phyloP scores from a whole-genome alignment of 306 rosid genomes.

The Prunus campanulata region DNA sequence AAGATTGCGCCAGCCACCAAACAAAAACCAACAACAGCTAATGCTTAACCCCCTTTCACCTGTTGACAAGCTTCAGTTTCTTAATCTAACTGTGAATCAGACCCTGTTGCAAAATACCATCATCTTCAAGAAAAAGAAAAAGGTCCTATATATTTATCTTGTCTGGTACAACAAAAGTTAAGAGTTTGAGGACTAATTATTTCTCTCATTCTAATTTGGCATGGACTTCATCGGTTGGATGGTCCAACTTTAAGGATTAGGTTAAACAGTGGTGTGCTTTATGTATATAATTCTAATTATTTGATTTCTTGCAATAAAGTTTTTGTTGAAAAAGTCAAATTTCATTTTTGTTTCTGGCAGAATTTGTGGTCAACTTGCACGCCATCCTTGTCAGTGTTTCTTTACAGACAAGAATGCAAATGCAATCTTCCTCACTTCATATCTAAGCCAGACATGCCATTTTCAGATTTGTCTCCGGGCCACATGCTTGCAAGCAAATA shows the following conservation, averaged over 20 bases:
- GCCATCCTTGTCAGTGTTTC: constrained; percentile 15
- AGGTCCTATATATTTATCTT: background rate
- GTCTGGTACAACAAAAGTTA: background rate
- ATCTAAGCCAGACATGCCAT: background rate
- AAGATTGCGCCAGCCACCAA: constrained; percentile 44
- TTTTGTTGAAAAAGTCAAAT: background rate
- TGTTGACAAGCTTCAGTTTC: constrained; percentile 5
- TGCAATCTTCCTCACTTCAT: background rate
- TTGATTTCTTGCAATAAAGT: background rate
- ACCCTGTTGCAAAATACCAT: background rate
- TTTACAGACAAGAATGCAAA: constrained; percentile 25
- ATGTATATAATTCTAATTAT: background rate
- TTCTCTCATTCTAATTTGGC: constrained; percentile 21
- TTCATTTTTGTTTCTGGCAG: background rate
- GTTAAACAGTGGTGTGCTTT: background rate
- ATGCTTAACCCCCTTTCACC: constrained; percentile 7
- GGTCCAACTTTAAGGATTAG: constrained; percentile 19
- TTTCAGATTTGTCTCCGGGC: background rate
- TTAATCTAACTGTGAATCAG: background rate
- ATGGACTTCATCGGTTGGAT: background rate
- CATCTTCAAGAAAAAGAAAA: constrained; percentile 2
- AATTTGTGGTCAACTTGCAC: background rate
- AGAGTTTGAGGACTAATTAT: background rate
- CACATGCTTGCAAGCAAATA: background rate
- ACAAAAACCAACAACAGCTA: constrained; percentile 37